phyloP scores from a whole-genome alignment of 2,329 filamentous ascomycete species.

The Diplodia mutila region DNA sequence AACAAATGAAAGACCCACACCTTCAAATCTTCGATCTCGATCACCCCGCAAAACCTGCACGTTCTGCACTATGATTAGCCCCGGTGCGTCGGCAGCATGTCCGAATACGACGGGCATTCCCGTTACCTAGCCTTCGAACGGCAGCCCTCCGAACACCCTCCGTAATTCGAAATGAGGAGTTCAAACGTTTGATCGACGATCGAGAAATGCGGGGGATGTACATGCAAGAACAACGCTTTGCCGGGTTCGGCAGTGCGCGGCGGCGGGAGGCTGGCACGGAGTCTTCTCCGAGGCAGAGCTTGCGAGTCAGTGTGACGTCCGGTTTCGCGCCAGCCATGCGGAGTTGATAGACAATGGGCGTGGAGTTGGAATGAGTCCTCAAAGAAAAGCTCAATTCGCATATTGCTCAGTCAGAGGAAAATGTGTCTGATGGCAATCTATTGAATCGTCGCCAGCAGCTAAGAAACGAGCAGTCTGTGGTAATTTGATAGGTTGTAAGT shows the following conservation, averaged over 20 bases:
- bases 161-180: not conserved
- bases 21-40: not conserved
- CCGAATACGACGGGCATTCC: not conserved
- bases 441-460: not conserved
- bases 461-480: not conserved
- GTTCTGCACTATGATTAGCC: not conserved
- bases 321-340: not conserved
- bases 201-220: slow-evolving; percentile 16
- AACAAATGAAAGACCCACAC: not conserved
- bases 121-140: not conserved
- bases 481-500: not conserved
- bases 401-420: not conserved
- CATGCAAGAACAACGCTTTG: not conserved
- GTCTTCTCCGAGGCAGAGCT: slow-evolving; percentile 1
- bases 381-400: not conserved
- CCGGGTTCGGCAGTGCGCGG: not conserved
- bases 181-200: slow-evolving; percentile 1
- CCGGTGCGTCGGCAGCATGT: not conserved
- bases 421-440: not conserved
- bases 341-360: not conserved
- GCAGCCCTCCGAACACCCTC: not conserved
- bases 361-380: not conserved
- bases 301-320: slow-evolving; percentile 7
- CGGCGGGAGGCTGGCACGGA: not conserved
- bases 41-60: not conserved